A percentile compares a stretch with the other conserved stretches of the same genome.
phyloP scores from a whole-genome alignment of 768 basidiomycete species.

The Tricholoma saponaceum region DNA sequence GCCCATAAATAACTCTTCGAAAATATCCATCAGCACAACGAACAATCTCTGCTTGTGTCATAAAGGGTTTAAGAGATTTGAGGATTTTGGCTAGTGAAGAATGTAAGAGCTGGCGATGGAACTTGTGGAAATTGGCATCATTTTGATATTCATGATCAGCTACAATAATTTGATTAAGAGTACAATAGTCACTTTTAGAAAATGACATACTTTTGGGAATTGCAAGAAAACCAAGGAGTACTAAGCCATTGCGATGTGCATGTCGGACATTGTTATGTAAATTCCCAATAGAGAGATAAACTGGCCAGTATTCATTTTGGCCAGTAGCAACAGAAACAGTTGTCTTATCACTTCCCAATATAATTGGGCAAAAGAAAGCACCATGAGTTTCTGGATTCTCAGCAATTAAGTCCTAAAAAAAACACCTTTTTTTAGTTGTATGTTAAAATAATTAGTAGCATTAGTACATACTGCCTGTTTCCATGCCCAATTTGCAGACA shows the following conservation, averaged over 20 bases:
- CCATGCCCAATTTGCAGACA: constrained; percentile 36
- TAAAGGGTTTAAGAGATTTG: constrained; percentile 16
- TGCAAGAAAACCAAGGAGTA: constrained; percentile 5
- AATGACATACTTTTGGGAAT: constrained; percentile 6
- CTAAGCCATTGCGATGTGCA: constrained; percentile 3
- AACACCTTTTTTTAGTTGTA: too few relatives aligned
- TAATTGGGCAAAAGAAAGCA: constrained; percentile 9
- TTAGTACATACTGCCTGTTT: constrained; percentile 11
- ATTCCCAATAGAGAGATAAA: constrained; percentile 16
- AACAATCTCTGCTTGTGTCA: constrained; percentile 22
- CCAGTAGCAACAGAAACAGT: constrained; percentile 24
- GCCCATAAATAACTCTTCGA: constrained; percentile 18
- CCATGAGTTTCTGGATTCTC: neutral
- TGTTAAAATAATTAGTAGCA: too few relatives aligned
- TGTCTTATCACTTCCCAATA: constrained; percentile 25
- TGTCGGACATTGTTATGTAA: constrained; percentile 9
- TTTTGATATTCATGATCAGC: constrained; percentile 12
- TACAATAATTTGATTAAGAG: neutral
- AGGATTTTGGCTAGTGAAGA: constrained; percentile 20
- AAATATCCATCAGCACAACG: constrained; percentile 27
- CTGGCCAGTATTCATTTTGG: constrained; percentile 15
- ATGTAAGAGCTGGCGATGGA: constrained; percentile 27
- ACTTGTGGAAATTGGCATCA: constrained; percentile 19
- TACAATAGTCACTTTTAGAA: too few relatives aligned
- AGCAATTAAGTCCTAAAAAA: too few relatives aligned